These are phyloP conservation scores for Salix viminalis DNA, from an alignment of 345 rosid species.

Conservation along the genomic window DNA sequence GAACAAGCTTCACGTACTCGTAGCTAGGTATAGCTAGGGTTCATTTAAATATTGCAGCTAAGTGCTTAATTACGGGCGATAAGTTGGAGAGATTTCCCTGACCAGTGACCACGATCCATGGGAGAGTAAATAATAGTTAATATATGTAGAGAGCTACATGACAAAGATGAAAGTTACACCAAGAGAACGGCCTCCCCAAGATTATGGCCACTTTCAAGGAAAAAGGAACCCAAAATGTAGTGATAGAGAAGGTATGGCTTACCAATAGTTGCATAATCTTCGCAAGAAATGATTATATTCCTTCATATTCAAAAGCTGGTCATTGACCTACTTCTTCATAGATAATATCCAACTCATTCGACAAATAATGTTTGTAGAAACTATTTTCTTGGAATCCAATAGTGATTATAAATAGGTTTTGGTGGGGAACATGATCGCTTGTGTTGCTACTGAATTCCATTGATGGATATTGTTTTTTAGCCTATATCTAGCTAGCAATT, in stretches of 20 bases:
- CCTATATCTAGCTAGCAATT: no score
- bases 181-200: not conserved
- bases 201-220: conserved; percentile 8
- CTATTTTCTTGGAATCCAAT: no score
- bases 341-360: not conserved
- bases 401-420: no score
- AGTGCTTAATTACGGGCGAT: not conserved
- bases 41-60: not conserved
- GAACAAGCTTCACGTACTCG: not conserved
- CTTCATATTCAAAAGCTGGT: not conserved
- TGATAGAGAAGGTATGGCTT: not conserved
- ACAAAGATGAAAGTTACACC: not conserved
- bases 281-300: not conserved
- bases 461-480: not conserved
- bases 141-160: not conserved
- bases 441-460: not conserved
- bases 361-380: not conserved
- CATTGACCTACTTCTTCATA: not conserved
- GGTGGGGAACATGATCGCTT: no score
- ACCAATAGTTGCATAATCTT: not conserved
- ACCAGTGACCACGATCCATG: not conserved
- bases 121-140: not conserved
- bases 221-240: not conserved
- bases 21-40: not conserved
- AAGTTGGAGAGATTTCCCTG: not conserved